Evolutionary conservation across 352 stramenopile genomes (phyloP).

Genomic region (Pythium apleroticum): DNA sequence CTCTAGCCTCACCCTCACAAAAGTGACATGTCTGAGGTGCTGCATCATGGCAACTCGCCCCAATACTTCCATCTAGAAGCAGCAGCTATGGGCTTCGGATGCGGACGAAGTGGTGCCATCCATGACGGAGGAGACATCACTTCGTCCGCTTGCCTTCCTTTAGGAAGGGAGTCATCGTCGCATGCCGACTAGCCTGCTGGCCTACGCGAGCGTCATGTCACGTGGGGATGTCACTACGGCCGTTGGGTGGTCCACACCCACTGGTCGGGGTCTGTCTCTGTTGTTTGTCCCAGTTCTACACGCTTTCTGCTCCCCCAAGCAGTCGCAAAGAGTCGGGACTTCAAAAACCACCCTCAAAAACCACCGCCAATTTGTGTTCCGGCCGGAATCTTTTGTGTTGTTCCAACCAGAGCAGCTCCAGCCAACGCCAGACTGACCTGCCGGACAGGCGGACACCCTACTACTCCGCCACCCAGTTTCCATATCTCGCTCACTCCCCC

Average conservation of each 20-base stretch:
- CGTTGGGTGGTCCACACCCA: background rate
- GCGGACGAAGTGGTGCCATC: too few species aligned
- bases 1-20: too few species aligned
- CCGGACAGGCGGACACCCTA: too few species aligned
- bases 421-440: background rate
- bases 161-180: background rate
- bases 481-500: too few species aligned
- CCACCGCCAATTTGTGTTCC: background rate
- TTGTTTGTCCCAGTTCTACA: background rate
- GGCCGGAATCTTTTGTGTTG: background rate
- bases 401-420: background rate
- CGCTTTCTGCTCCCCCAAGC: too few species aligned
- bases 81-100: too few species aligned
- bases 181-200: background rate
- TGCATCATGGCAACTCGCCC: too few species aligned
- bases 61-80: too few species aligned
- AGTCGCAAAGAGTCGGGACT: background rate
- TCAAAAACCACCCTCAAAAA: conserved; percentile 16
- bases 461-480: background rate
- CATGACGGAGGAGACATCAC: too few species aligned
- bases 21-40: too few species aligned
- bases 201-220: background rate
- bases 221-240: background rate
- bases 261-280: background rate
- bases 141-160: background rate